A percentile compares a stretch with the other conserved stretches of the same genome.
Conservation (phyloP, 2,329 filamentous ascomycete species). For the Fonsecaea multimorphosa region DNA sequence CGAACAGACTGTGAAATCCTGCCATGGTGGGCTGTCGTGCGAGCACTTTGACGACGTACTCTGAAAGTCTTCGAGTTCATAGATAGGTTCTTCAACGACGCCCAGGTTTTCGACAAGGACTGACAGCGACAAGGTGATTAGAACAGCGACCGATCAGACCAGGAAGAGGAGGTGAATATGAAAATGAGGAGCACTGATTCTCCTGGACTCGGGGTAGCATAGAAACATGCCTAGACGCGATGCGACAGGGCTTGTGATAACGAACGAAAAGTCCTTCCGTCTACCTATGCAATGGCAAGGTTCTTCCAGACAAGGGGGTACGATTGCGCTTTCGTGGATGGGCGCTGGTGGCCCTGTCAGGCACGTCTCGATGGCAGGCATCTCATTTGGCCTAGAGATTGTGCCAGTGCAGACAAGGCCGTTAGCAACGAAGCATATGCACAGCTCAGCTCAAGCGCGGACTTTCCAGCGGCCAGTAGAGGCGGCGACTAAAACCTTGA, state of each 20-base stretch:
- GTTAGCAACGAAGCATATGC: background rate
- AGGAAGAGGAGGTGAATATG: background rate
- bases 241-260: conserved; percentile 24
- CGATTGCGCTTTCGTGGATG: conserved; percentile 3
- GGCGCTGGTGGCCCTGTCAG: background rate
- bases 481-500: background rate
- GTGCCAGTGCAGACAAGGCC: background rate
- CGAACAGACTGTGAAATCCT: conserved; percentile 6
- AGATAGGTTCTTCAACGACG: background rate
- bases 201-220: background rate
- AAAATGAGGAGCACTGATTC: conserved; percentile 1
- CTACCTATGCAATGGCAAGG: background rate
- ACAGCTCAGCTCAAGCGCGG: conserved; percentile 4
- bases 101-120: background rate
- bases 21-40: conserved; percentile 13
- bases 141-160: background rate
- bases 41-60: background rate
- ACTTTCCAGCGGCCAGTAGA: background rate
- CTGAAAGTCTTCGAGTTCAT: background rate
- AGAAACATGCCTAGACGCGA: conserved; percentile 6
- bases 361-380: background rate
- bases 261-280: background rate
- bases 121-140: conserved; percentile 2
- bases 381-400: background rate
- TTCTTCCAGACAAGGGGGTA: conserved; percentile 1